phyloP scores from a whole-genome alignment of 2,329 filamentous ascomycete genomes.

The Amauroascus verrucosus region DNA sequence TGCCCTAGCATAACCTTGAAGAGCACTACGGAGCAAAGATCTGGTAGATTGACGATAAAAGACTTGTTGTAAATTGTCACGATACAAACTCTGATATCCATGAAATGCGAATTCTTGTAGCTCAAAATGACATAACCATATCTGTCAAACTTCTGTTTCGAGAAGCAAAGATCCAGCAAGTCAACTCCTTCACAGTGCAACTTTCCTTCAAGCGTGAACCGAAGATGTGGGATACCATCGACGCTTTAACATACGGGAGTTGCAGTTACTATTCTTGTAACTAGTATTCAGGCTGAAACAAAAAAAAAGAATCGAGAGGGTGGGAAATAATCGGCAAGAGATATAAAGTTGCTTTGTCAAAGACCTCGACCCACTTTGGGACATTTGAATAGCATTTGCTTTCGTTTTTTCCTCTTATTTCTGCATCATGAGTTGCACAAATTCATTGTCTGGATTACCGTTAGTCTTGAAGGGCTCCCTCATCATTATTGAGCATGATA shows the following conservation, averaged over 20 bases:
- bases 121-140: conserved; percentile 4
- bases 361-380: background rate
- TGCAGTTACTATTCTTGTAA: background rate
- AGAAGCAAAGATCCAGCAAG: conserved; percentile 1
- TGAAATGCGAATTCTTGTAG: conserved; percentile 8
- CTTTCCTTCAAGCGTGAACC: background rate
- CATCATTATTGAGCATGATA: background rate
- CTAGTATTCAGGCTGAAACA: background rate
- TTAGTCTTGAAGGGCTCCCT: conserved; percentile 1
- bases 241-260: background rate
- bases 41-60: background rate
- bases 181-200: background rate
- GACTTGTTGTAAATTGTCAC: background rate
- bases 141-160: background rate
- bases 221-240: background rate
- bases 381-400: background rate
- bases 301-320: background rate
- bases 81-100: conserved; percentile 1
- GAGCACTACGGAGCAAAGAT: background rate
- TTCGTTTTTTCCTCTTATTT: conserved; percentile 50
- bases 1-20: too few relatives aligned
- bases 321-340: background rate
- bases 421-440: conserved; percentile 93
- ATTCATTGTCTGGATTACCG: conserved; percentile 62
- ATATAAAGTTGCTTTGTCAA: background rate